A percentile compares a stretch with the other conserved stretches of the same genome.
Evolutionary conservation across 192 early-diverging fungal species (phyloP).

Genomic region (Linnemannia elongata): DNA sequence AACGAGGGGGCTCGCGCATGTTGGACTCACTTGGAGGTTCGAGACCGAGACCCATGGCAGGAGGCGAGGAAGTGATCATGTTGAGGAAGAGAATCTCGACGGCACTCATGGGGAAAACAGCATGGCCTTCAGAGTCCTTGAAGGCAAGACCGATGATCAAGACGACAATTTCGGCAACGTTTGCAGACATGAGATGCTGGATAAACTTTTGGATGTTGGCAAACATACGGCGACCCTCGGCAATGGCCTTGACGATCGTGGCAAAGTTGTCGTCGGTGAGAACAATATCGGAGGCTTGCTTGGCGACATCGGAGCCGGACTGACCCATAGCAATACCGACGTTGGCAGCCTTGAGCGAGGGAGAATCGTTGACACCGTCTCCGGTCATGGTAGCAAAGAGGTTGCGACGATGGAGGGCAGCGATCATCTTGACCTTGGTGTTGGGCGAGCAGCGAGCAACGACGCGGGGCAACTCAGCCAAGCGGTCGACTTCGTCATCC

Average conservation of each 20-base stretch:
- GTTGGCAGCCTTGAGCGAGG: constrained; percentile 79
- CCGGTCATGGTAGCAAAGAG: constrained; percentile 90
- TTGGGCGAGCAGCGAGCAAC: constrained; percentile 96
- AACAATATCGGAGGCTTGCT: constrained; percentile 92
- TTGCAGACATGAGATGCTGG: constrained; percentile 77
- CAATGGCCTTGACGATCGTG: constrained; percentile 82
- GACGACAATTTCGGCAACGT: constrained; percentile 82
- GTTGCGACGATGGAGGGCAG: constrained; percentile 83
- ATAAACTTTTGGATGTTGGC: constrained; percentile 82
- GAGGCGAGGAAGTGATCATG: constrained; percentile 82
- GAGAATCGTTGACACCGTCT: constrained; percentile 71
- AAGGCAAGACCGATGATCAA: constrained; percentile 81
- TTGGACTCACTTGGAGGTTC: constrained; percentile 73
- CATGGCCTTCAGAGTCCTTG: constrained; percentile 65
- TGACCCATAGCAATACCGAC: constrained; percentile 92
- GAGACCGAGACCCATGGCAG: constrained; percentile 82
- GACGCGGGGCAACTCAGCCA: constrained; percentile 85
- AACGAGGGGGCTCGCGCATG: constrained; percentile 80
- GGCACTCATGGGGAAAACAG: constrained; percentile 83
- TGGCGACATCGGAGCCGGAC: constrained; percentile 93
- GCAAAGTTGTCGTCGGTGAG: constrained; percentile 87
- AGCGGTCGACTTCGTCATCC: constrained; percentile 80
- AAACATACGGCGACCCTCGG: constrained; percentile 86
- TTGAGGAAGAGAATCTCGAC: constrained; percentile 87
- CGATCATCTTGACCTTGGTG: constrained; percentile 97